These are phyloP conservation scores for Talaromyces adpressus DNA, from an alignment of 495 filamentous ascomycete genomes.

Conservation along the genomic window DNA sequence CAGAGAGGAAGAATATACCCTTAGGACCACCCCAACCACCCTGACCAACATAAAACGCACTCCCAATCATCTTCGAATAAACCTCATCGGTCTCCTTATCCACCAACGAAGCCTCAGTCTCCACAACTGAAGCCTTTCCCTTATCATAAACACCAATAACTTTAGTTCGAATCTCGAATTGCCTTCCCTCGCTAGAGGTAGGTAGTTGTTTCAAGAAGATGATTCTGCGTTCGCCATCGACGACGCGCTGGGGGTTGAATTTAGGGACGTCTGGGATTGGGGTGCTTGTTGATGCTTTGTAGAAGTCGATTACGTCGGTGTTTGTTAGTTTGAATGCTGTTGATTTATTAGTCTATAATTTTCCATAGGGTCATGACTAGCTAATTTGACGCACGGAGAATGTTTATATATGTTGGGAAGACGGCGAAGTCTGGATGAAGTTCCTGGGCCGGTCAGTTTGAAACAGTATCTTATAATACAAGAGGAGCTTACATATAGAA, in stretches of 20 bases:
- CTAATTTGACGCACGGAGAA: slow-evolving; percentile 68
- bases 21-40: slow-evolving; percentile 90
- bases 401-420: slow-evolving; percentile 82
- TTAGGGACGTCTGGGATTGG: slow-evolving; percentile 71
- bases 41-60: slow-evolving; percentile 75
- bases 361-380: too few relatives aligned
- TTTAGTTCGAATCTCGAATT: slow-evolving; percentile 71
- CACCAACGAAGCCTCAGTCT: slow-evolving; percentile 71
- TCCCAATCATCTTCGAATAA: slow-evolving; percentile 60
- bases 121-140: slow-evolving; percentile 74
- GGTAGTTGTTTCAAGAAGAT: slow-evolving; percentile 74
- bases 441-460: slow-evolving; percentile 44
- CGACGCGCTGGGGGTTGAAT: slow-evolving; percentile 65
- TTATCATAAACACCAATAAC: slow-evolving; percentile 89
- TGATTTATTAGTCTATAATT: background rate
- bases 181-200: slow-evolving; percentile 57
- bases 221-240: slow-evolving; percentile 82
- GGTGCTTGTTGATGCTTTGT: slow-evolving; percentile 49
- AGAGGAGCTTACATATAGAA: slow-evolving; percentile 62
- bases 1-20: slow-evolving; percentile 33
- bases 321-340: slow-evolving; percentile 73
- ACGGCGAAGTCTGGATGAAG: slow-evolving; percentile 74
- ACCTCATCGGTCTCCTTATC: slow-evolving; percentile 63
- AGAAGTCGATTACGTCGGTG: slow-evolving; percentile 82
- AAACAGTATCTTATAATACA: background rate